These are phyloP conservation scores for Eucalyptus lansdowneana DNA, from an alignment of 345 rosid genomes.

Conservation along the genomic window DNA sequence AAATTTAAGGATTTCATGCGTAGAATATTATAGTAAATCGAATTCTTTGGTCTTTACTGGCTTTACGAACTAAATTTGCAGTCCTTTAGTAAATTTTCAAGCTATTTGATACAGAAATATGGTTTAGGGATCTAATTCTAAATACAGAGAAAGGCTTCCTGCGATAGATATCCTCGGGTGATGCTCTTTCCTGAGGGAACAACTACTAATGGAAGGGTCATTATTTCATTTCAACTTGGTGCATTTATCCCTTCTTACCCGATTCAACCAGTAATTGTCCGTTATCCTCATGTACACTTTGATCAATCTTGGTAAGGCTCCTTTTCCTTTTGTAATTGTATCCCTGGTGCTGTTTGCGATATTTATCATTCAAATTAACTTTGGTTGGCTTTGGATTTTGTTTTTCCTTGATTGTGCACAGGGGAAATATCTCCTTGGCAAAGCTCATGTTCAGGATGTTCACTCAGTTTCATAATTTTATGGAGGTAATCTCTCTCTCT, in stretches of 20 bases:
- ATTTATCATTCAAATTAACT: background rate
- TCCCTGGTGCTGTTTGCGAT: background rate
- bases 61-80: constrained; percentile 10
- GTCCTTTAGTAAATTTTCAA: constrained; percentile 40
- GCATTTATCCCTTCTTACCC: constrained; percentile 86
- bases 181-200: constrained; percentile 98
- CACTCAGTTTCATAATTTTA: constrained; percentile 95
- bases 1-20: background rate
- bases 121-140: constrained; percentile 62
- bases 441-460: constrained; percentile 96
- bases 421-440: constrained; percentile 67
- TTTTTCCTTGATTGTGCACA: constrained; percentile 5
- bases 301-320: constrained; percentile 92
- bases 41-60: background rate
- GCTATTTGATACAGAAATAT: constrained; percentile 95
- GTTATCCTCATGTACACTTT: constrained; percentile 94
- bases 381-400: background rate
- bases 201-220: constrained; percentile 75
- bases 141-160: constrained; percentile 97
- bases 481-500: constrained; percentile 52
- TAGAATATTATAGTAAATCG: background rate
- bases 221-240: constrained; percentile 92
- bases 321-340: background rate
- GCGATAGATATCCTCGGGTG: constrained; percentile 69
- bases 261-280: constrained; percentile 83